Percentiles rank a stretch among this genome's conserved stretches.
phyloP scores from a whole-genome alignment of 2,329 filamentous ascomycete species.

The Fusarium sp. region DNA sequence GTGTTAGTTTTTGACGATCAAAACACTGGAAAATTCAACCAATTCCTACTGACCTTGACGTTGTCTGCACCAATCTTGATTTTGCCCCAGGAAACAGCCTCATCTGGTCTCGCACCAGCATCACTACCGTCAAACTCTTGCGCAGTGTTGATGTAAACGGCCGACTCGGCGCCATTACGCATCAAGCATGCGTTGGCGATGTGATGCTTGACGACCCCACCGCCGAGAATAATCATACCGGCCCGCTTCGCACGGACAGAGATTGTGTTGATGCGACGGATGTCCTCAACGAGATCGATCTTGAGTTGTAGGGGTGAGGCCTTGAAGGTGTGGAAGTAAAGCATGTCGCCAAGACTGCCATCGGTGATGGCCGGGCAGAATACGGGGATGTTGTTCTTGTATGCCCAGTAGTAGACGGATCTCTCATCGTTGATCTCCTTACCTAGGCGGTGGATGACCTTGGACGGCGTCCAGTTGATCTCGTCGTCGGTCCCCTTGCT shows the following conservation, averaged over 20 bases:
- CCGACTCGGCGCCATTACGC: constrained; percentile 96
- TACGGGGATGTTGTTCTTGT: constrained; percentile 95
- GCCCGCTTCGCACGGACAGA: constrained; percentile 87
- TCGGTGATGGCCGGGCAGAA: constrained; percentile 98
- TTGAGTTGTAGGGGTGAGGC: constrained; percentile 83
- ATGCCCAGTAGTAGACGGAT: constrained; percentile 97
- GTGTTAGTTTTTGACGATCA: constrained; percentile 2
- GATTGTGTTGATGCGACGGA: constrained; percentile 91
- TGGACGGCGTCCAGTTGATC: constrained; percentile 93
- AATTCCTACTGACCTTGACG: constrained; percentile 76
- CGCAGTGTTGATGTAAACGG: constrained; percentile 97
- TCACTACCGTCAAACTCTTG: constrained; percentile 99
- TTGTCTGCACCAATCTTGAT: constrained; percentile 89
- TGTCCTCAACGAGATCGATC: constrained; percentile 94
- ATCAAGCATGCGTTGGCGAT: constrained; percentile 98
- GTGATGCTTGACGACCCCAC: constrained; percentile 97
- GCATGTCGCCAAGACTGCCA: constrained; percentile 95
- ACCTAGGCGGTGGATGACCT: constrained; percentile 88
- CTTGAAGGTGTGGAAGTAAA: constrained; percentile 98
- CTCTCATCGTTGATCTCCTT: constrained; percentile 94
- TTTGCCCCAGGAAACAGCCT: constrained; percentile 98
- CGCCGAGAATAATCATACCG: constrained; percentile 95
- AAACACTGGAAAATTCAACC: not conserved
- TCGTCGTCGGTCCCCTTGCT: constrained; percentile 76
- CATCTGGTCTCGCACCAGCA: constrained; percentile 92